Evolutionary conservation across 1,284 basidiomycete species (phyloP).

Genomic region (Trichosporon asahii): DNA sequence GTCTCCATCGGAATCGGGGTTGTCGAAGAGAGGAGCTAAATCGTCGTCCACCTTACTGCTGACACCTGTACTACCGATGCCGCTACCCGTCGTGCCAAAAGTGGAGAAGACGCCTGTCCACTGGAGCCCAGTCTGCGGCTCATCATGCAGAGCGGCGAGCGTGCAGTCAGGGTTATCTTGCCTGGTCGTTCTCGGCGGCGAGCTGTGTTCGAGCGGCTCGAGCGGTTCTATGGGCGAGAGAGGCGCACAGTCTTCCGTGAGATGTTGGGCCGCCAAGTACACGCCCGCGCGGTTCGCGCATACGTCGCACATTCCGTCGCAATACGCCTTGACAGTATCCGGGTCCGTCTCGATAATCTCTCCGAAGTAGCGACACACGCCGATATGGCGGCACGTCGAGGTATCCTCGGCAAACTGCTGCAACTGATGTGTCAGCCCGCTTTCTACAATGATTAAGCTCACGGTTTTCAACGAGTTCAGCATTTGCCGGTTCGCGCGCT

Average conservation of each 20-base stretch:
- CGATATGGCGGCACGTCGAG: slow-evolving; percentile 67
- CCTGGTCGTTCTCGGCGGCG: not conserved
- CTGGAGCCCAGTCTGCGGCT: not conserved
- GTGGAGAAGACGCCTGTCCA: not conserved
- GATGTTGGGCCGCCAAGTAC: slow-evolving; percentile 16
- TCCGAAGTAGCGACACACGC: slow-evolving; percentile 78
- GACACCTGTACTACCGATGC: too few relatives aligned
- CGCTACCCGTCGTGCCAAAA: too few relatives aligned
- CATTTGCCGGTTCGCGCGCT: slow-evolving; percentile 25
- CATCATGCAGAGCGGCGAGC: not conserved
- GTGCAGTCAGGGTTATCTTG: not conserved
- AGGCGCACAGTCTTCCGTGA: slow-evolving; percentile 34
- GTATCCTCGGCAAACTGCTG: slow-evolving; percentile 63
- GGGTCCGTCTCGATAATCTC: slow-evolving; percentile 59
- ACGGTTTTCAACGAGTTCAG: slow-evolving; percentile 65
- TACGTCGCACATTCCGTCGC: slow-evolving; percentile 80
- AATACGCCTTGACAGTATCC: slow-evolving; percentile 59
- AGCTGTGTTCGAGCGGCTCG: not conserved
- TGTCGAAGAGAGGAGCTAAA: not conserved
- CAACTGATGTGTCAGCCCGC: slow-evolving; percentile 26
- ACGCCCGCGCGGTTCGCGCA: slow-evolving; percentile 35
- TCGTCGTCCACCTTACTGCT: not conserved
- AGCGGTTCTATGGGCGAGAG: slow-evolving; percentile 27
- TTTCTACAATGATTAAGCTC: slow-evolving; percentile 25
- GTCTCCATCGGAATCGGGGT: not conserved